Evolutionary conservation across 345 rosid genomes (phyloP).

Genomic region (Sapria himalayana): DNA sequence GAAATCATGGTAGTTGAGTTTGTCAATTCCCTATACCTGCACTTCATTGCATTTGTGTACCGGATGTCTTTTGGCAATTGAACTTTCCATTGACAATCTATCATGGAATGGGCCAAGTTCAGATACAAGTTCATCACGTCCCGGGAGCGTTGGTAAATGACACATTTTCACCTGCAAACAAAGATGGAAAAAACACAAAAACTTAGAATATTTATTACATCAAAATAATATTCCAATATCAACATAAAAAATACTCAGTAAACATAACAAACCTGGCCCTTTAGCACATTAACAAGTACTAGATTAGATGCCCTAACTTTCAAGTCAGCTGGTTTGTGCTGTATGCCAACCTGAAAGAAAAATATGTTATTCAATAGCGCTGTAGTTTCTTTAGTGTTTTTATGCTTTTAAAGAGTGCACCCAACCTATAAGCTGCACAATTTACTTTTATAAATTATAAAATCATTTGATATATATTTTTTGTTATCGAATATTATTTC

Average conservation of each 20-base stretch:
- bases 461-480: too few relatives aligned
- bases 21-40: constrained; percentile 32
- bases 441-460: too few relatives aligned
- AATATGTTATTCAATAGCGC: too few relatives aligned
- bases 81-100: constrained; percentile 32
- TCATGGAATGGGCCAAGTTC: constrained; percentile 60
- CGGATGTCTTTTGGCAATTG: constrained; percentile 51
- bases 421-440: too few relatives aligned
- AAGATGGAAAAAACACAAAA: not conserved
- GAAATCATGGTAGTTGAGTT: not conserved
- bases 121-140: constrained; percentile 41
- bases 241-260: constrained; percentile 4
- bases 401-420: not conserved
- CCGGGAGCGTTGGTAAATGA: constrained; percentile 47
- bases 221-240: not conserved
- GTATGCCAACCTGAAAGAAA: constrained; percentile 53
- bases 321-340: constrained; percentile 51
- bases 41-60: constrained; percentile 62
- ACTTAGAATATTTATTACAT: not conserved
- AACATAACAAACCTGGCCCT: constrained; percentile 43
- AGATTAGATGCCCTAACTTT: constrained; percentile 65
- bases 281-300: constrained; percentile 47
- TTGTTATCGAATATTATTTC: too few relatives aligned
- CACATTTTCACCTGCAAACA: constrained; percentile 31
- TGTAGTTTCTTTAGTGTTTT: too few relatives aligned